These are phyloP conservation scores for Myxozyma neotropica DNA, from an alignment of 805 yeast genomes.

Conservation along the genomic window DNA sequence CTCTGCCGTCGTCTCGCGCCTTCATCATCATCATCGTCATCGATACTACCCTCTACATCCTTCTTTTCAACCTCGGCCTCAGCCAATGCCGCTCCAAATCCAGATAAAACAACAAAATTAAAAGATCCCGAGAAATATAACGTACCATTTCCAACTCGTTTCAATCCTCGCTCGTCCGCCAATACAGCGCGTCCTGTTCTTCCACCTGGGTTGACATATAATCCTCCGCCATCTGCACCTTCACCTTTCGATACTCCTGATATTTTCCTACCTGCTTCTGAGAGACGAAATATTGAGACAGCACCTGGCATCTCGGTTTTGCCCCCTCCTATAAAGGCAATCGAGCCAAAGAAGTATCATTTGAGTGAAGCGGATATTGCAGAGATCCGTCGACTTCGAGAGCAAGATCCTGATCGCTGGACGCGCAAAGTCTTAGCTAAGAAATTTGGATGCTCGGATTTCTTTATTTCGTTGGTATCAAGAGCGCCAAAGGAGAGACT, in stretches of 20 bases:
- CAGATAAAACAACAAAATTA: conserved; percentile 9
- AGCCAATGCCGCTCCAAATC: conserved; percentile 3
- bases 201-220: conserved; percentile 61
- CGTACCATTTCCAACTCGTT: conserved; percentile 54
- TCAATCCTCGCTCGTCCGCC: conserved; percentile 64
- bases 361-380: conserved; percentile 59
- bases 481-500: conserved; percentile 47
- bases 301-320: conserved; percentile 21
- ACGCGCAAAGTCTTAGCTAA: conserved; percentile 64
- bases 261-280: conserved; percentile 66
- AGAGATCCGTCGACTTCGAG: conserved; percentile 61
- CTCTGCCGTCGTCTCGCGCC: not conserved
- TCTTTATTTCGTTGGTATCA: conserved; percentile 59
- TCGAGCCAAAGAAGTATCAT: conserved; percentile 52
- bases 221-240: conserved; percentile 68
- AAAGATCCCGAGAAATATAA: conserved; percentile 18
- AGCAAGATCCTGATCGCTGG: conserved; percentile 61
- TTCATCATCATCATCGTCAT: not conserved
- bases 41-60: not conserved
- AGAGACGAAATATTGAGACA: conserved; percentile 43
- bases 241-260: conserved; percentile 62
- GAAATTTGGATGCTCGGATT: conserved; percentile 56
- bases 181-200: conserved; percentile 61
- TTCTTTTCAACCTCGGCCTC: conserved; percentile 5
- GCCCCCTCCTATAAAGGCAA: conserved; percentile 45